phyloP scores from a whole-genome alignment of 192 early-diverging fungal genomes.

The Umbelopsis ramanniana region DNA sequence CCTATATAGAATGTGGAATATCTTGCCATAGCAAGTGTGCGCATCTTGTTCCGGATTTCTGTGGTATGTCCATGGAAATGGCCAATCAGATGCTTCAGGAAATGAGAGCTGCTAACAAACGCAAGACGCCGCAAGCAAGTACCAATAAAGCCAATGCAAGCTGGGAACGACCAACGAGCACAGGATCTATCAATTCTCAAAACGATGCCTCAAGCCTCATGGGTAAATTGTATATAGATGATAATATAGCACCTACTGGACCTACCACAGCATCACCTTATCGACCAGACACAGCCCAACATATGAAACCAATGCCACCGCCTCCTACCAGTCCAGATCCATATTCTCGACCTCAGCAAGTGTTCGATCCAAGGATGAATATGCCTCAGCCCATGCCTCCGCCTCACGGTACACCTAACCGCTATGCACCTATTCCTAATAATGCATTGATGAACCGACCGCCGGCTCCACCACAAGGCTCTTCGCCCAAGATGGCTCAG shows the following conservation, averaged over 20 bases:
- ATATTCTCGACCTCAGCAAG: neutral
- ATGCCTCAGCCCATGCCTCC: slow-evolving; percentile 10
- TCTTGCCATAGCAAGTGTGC: slow-evolving; percentile 85
- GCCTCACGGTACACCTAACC: slow-evolving; percentile 18
- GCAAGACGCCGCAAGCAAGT: slow-evolving; percentile 16
- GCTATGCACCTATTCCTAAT: slow-evolving; percentile 12
- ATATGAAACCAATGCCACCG: slow-evolving; percentile 8
- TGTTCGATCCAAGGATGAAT: slow-evolving; percentile 14
- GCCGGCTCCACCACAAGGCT: neutral
- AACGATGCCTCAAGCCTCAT: neutral
- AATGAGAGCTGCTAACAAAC: slow-evolving; percentile 65
- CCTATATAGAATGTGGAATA: slow-evolving; percentile 76
- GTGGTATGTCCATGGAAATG: slow-evolving; percentile 85
- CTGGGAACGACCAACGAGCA: slow-evolving; percentile 10
- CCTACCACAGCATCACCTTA: neutral
- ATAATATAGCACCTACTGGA: neutral
- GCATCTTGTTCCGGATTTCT: slow-evolving; percentile 87
- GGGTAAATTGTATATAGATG: slow-evolving; percentile 4
- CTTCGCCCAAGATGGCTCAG: neutral
- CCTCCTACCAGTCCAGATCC: neutral
- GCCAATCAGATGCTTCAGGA: slow-evolving; percentile 86
- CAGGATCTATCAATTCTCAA: neutral
- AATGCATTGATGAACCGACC: neutral
- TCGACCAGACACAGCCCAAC: neutral
- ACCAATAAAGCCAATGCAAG: slow-evolving; percentile 6